phyloP scores from a whole-genome alignment of 2,329 filamentous ascomycete genomes.

The Diplodia mutila region DNA sequence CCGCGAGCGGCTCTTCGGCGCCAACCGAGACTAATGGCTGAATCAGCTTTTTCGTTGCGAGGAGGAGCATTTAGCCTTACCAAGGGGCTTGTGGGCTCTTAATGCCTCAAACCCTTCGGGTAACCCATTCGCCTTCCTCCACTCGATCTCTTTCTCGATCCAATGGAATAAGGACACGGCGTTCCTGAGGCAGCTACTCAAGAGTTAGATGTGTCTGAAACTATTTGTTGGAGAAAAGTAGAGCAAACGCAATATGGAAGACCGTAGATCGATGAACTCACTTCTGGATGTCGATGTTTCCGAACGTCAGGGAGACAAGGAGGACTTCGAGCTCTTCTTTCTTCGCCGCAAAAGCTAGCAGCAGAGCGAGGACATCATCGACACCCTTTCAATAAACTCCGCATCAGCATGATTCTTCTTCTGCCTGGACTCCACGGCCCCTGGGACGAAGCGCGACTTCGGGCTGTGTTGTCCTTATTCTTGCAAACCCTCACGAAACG shows the following conservation, averaged over 20 bases:
- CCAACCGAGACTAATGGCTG: constrained; percentile 70
- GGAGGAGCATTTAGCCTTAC: constrained; percentile 29
- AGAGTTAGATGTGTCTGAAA: not conserved
- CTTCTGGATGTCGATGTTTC: constrained; percentile 88
- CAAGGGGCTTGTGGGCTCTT: constrained; percentile 72
- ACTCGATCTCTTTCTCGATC: constrained; percentile 83
- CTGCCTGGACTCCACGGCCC: no score
- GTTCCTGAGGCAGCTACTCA: constrained; percentile 77
- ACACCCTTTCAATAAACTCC: constrained; percentile 61
- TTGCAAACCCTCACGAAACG: no score
- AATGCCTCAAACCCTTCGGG: constrained; percentile 74
- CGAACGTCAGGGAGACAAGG: constrained; percentile 88
- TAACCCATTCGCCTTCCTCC: constrained; percentile 72
- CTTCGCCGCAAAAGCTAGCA: constrained; percentile 80
- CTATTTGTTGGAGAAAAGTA: not conserved
- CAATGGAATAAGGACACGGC: constrained; percentile 89
- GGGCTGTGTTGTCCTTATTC: no score
- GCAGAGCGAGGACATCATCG: constrained; percentile 87
- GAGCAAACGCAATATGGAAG: no score
- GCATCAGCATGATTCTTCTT: not conserved
- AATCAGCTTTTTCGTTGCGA: not conserved
- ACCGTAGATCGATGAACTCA: no score
- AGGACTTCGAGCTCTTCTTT: constrained; percentile 84
- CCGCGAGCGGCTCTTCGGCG: constrained; percentile 81
- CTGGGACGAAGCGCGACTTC: no score